Base-by-base conservation (phyloP, 2,329 filamentous ascomycete species). In the Colletotrichum neosansevieriae region DNA sequence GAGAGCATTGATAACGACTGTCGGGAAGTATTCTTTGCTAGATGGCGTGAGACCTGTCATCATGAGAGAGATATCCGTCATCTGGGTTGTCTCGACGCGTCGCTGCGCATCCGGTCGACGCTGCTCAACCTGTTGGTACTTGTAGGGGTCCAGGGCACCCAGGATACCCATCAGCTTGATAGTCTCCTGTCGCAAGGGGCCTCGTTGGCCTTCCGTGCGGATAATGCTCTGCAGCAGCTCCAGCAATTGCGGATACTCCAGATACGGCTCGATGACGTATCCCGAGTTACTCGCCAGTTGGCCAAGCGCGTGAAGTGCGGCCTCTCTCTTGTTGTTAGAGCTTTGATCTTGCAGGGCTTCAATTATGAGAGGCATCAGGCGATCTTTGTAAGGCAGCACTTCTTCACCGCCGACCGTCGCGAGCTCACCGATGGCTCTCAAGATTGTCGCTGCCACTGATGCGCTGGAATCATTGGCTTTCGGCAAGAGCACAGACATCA, bases 1-100 rank as follows among this genome's bases (percentile, higher is more conserved):
- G 11, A 99, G 86, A 2, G 96, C 97, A 75, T 97, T 97, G 77
- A 99, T 98, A 53, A 98, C 96, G 17, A 99, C 94, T 0, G 96
- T 99, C 0, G 96, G 96, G 76, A 97, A 99, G 79, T 99, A 99
- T 75, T 99, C 96, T 76, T 99, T 97, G 75, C 93, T 97, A 0
- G 95, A 98, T 0, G 96, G 97, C 0, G 94, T 98, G 45, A 98
- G 85, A 13, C 97, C 96, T 47, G 93, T 94, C 95, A 99, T 99
- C 85, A 99, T 98, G 34, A 99, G 86, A 3, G 94, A 96, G 51
- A 99, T 97, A 79, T 99, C 96, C 0, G 95, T 97, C 74, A 97
- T 82, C 65, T 89, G 88, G 45, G 86, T 88, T 1, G 85, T 84
- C 72, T 91, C 89, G 44, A 85, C 84, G 19, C 85, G 86, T 32